Base-by-base conservation (phyloP, 495 filamentous ascomycete species). In the Entonaema liquescens region DNA sequence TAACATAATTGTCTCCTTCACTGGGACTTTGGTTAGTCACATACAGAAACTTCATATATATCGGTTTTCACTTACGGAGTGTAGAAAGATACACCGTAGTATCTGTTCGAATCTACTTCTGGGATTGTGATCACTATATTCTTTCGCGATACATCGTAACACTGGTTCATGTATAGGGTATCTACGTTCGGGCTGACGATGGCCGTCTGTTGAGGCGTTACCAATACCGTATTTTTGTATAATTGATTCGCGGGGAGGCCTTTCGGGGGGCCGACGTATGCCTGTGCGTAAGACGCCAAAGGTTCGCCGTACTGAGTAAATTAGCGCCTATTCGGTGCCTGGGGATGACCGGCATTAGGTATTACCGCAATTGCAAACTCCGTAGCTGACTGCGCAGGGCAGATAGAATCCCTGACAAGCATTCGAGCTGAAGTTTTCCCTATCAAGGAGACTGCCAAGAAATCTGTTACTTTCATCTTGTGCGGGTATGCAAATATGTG, bases 151-250 rank as follows among this genome's bases (percentile, higher is more conserved):
- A 52, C 25, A 26, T 52, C 49, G 49, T 52, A 52, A 5, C 17
- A 23, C 23, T 52, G 49, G 17, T 12, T 52, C 49, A 52, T 52
- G 49, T 52, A 52, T 23, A 52, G 23, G n/a, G 49, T 52, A 12
- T 52, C 49, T 23, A 52, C 49, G 11, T 52, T 52, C 25, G 49
- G 49, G 49, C 49, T 52, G 7, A 52, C 49, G 5, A 52, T 26
- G 1, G 49, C 49, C 19, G 49, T 52, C 49, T 52, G 49, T 12
- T 52, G 11, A 26, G 49, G 49, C 11, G 49, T 52, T 26, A 19
- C 49, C 49, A 52, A 52, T 19, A 19, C 49, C 6, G 49, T 52
- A 23, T 52, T 52, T 5, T n/a, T 26, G 17, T 23, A 52, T 26
- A 52, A 9, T 13, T 52, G 17, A 26, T 52, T 52, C 17, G 7